These are phyloP conservation scores for Debaryomyces hansenii DNA, from an alignment of 805 yeast species.

Conservation along the genomic window DNA sequence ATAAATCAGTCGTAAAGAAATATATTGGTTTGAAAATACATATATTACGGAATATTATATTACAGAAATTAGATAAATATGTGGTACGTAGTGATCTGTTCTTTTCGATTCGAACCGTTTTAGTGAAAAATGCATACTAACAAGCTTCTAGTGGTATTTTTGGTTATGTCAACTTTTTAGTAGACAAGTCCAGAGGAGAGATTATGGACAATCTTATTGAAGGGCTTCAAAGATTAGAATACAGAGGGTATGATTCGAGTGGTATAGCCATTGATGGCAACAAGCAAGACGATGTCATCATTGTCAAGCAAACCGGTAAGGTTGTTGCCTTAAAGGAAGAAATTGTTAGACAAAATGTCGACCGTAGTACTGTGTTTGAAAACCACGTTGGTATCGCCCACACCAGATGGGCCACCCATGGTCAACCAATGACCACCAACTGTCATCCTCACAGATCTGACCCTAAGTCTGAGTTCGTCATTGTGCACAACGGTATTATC, in stretches of 20 bases:
- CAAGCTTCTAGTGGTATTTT: conserved; percentile 75
- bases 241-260: conserved; percentile 97
- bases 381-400: conserved; percentile 97
- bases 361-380: conserved; percentile 64
- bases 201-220: conserved; percentile 86
- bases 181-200: conserved; percentile 89
- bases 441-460: conserved; percentile 98
- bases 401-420: conserved; percentile 99
- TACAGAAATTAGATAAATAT: conserved; percentile 1
- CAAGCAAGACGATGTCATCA: conserved; percentile 62
- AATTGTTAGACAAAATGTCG: conserved; percentile 51
- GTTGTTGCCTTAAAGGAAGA: conserved; percentile 76
- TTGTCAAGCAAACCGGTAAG: conserved; percentile 88
- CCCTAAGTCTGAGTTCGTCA: conserved; percentile 74
- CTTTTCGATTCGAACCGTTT: neutral
- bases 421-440: conserved; percentile 80
- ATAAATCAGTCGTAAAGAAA: too few relatives aligned
- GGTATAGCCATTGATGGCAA: conserved; percentile 97
- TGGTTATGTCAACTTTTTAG: conserved; percentile 95
- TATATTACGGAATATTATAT: neutral
- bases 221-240: conserved; percentile 83
- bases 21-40: too few relatives aligned
- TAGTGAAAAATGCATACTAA: neutral
- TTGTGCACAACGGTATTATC: conserved; percentile 97
- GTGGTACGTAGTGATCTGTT: conserved; percentile 10